Evolutionary conservation across 2,329 filamentous ascomycete genomes (phyloP).

Genomic region (Alternaria triticimaculans): DNA sequence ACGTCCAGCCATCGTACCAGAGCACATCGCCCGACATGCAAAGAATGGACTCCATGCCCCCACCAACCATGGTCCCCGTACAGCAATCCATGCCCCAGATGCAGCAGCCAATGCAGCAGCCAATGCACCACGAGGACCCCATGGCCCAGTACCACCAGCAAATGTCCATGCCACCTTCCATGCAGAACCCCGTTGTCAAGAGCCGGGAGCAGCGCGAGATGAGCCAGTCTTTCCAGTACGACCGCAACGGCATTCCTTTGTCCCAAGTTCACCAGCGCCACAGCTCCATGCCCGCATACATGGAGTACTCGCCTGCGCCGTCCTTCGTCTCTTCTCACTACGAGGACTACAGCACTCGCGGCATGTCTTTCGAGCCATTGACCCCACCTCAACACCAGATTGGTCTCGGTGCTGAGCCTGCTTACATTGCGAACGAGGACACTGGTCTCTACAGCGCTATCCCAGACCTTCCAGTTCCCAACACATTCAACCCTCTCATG

Average conservation of each 20-base stretch:
- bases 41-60: conserved; percentile 92
- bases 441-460: conserved; percentile 95
- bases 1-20: conserved; percentile 70
- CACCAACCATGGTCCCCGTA: conserved; percentile 77
- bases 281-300: conserved; percentile 97
- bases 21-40: conserved; percentile 88
- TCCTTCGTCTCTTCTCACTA: conserved; percentile 99
- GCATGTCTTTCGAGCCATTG: conserved; percentile 94
- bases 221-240: conserved; percentile 76
- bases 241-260: conserved; percentile 87
- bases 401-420: conserved; percentile 82
- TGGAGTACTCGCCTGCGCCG: conserved; percentile 97
- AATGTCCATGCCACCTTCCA: conserved; percentile 74
- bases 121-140: conserved; percentile 68
- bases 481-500: conserved; percentile 85
- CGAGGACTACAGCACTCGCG: conserved; percentile 96
- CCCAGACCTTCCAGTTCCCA: conserved; percentile 80
- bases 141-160: conserved; percentile 76
- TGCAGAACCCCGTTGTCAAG: conserved; percentile 79
- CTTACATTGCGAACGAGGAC: conserved; percentile 98
- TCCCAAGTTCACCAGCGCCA: conserved; percentile 87
- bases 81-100: conserved; percentile 45
- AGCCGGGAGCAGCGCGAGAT: conserved; percentile 85
- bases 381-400: conserved; percentile 92
- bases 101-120: conserved; percentile 53